Conservation (phyloP, 805 yeast genomes). For the Candida piceae region DNA sequence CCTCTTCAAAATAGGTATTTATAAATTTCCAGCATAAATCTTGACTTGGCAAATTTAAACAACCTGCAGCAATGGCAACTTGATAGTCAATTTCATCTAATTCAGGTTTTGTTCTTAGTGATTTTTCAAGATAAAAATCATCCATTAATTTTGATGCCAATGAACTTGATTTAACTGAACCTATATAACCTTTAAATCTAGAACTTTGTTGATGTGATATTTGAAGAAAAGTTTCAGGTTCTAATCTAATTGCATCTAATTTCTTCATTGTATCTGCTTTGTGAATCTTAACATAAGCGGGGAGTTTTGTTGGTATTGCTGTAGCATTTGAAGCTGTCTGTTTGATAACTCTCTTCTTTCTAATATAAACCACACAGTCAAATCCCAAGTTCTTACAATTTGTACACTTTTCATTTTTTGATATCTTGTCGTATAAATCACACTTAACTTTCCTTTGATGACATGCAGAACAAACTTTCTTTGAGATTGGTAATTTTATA, state of each 20-base stretch:
- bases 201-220: slow-evolving; percentile 5
- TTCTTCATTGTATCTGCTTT: slow-evolving; percentile 1
- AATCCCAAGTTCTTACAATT: slow-evolving; percentile 37
- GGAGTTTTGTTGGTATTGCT: slow-evolving; percentile 11
- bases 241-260: slow-evolving; percentile 10
- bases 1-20: slow-evolving; percentile 52
- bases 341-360: slow-evolving; percentile 37
- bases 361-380: slow-evolving; percentile 67
- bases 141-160: slow-evolving; percentile 7
- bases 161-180: slow-evolving; percentile 6
- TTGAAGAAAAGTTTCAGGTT: slow-evolving; percentile 8
- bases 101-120: slow-evolving; percentile 11
- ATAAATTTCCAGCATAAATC: slow-evolving; percentile 58
- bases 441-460: slow-evolving; percentile 69
- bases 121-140: slow-evolving; percentile 5
- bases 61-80: slow-evolving; percentile 60
- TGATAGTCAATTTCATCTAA: slow-evolving; percentile 48
- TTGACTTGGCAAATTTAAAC: slow-evolving; percentile 58
- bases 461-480: slow-evolving; percentile 66
- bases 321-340: slow-evolving; percentile 11
- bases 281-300: slow-evolving; percentile 13
- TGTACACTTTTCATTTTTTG: slow-evolving; percentile 38
- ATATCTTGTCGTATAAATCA: slow-evolving; percentile 43
- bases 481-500: slow-evolving; percentile 48
- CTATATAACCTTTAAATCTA: slow-evolving; percentile 25